These are phyloP conservation scores for Zoysia matrella DNA, from an alignment of 202 grass and related monocot genomes.

Conservation along the genomic window DNA sequence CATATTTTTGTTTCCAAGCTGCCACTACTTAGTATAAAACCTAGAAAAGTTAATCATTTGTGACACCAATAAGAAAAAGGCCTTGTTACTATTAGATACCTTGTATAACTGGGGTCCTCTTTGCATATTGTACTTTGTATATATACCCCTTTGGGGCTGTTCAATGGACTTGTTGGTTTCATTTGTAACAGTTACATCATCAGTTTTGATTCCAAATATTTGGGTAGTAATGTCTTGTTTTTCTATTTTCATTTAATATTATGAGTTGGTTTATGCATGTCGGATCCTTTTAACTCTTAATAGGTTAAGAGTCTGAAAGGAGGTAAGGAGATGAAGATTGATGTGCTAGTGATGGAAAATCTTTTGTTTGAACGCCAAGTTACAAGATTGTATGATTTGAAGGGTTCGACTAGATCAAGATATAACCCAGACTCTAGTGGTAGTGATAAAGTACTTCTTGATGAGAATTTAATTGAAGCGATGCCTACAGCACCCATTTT, in stretches of 20 bases:
- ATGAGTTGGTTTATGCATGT: conserved; percentile 16
- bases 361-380: conserved; percentile 83
- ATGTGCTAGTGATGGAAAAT: conserved; percentile 99
- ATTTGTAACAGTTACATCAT: too few relatives aligned
- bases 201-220: conserved; percentile 26
- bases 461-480: conserved; percentile 91
- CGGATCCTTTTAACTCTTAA: conserved; percentile 21
- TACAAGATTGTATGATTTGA: conserved; percentile 93
- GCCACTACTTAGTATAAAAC: neutral
- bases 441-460: conserved; percentile 94
- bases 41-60: conserved; percentile 13
- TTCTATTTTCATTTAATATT: conserved; percentile 24
- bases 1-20: conserved; percentile 21
- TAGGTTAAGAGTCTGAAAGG: conserved; percentile 84
- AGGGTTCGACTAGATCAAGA: conserved; percentile 93
- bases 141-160: too few relatives aligned
- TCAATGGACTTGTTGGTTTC: too few relatives aligned
- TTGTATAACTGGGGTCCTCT: too few relatives aligned
- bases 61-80: conserved; percentile 11
- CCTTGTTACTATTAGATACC: neutral
- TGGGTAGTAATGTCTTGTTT: conserved; percentile 15
- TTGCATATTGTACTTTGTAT: too few relatives aligned
- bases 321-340: conserved; percentile 90
- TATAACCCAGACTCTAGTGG: conserved; percentile 95
- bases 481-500: conserved; percentile 99